Base-by-base conservation (phyloP, 108 stramenopile species). In the Asterionellopsis glacialis region DNA sequence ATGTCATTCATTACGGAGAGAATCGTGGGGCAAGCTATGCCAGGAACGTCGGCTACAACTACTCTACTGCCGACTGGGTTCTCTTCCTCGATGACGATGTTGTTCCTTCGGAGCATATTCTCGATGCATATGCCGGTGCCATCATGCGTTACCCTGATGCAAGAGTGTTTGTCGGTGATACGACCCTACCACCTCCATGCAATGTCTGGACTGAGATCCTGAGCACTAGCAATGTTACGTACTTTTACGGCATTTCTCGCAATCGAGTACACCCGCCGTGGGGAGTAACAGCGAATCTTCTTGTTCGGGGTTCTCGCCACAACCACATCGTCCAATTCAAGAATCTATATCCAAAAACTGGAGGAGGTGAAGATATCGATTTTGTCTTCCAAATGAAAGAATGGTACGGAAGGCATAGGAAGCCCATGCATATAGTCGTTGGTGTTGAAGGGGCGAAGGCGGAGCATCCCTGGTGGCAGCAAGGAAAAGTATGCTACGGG, bases 321-420 rank as follows among this genome's bases (percentile, higher is more conserved):
- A n/a, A n/a, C n/a, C n/a, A n/a, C n/a, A n/a, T n/a, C n/a, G 22
- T 76, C 23, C 71, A 66, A 15, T 83, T 83, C 55, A 77, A 83
- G 51, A 33, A 16, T 38, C 43, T 15, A 2, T 83, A 83, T 63
- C 74, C 82, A 18, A 83, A 83, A 56, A 72, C 81, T 41, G 81
- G 81, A 28, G 81, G 81, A 51, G 81, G 81, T 10, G 81, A 82
- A 58, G 81, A 82, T 65, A 73, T 82, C 27, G 81, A 82, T 57
- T 77, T 69, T n/a, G n/a, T n/a, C n/a, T n/a, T n/a, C n/a, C n/a
- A n/a, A n/a, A n/a, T n/a, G n/a, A n/a, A n/a, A n/a, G n/a, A n/a
- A n/a, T n/a, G n/a, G n/a, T n/a, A n/a, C n/a, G n/a, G n/a, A n/a
- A n/a, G n/a, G n/a, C n/a, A n/a, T n/a, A n/a, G n/a, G n/a, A n/a